Evolutionary conservation across 768 basidiomycete species (phyloP).

Genomic region (Suillus sp.): DNA sequence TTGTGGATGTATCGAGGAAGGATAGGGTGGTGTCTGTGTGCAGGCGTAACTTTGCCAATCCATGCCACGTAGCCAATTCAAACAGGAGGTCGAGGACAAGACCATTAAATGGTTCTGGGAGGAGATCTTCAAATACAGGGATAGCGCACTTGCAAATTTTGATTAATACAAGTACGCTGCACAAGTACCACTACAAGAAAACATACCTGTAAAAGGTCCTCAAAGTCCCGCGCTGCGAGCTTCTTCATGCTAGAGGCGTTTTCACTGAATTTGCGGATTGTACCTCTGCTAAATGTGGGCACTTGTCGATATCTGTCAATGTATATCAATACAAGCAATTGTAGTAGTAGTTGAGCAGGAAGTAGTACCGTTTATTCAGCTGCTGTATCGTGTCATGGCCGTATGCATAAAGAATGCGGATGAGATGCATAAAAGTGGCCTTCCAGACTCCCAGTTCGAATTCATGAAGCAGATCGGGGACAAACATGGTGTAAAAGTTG

Average conservation of each 20-base stretch:
- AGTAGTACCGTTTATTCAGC: background rate
- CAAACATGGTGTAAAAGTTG: slow-evolving; percentile 29
- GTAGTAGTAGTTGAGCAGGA: no score
- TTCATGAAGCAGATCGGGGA: slow-evolving; percentile 41
- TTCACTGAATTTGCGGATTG: slow-evolving; percentile 7
- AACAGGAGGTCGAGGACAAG: slow-evolving; percentile 21
- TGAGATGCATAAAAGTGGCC: slow-evolving; percentile 35
- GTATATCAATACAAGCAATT: background rate
- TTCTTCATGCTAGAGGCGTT: slow-evolving; percentile 22
- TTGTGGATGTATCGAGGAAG: slow-evolving; percentile 22
- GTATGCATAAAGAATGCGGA: slow-evolving; percentile 31
- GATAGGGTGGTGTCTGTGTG: slow-evolving; percentile 20
- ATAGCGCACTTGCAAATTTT: slow-evolving; percentile 28
- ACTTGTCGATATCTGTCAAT: slow-evolving; percentile 17
- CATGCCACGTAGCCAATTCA: slow-evolving; percentile 23
- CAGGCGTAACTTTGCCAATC: slow-evolving; percentile 16
- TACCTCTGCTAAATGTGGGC: slow-evolving; percentile 16
- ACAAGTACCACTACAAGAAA: no score
- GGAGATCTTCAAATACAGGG: slow-evolving; percentile 17
- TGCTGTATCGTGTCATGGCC: slow-evolving; percentile 7
- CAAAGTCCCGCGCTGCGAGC: slow-evolving; percentile 16
- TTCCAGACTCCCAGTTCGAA: slow-evolving; percentile 42
- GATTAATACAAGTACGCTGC: no score
- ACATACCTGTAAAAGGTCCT: slow-evolving; percentile 17
- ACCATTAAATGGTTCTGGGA: slow-evolving; percentile 17